A percentile compares a stretch with the other conserved stretches of the same genome.
Conservation (phyloP, 306 rosid genomes). For the Pterocarpus macrocarpus region DNA sequence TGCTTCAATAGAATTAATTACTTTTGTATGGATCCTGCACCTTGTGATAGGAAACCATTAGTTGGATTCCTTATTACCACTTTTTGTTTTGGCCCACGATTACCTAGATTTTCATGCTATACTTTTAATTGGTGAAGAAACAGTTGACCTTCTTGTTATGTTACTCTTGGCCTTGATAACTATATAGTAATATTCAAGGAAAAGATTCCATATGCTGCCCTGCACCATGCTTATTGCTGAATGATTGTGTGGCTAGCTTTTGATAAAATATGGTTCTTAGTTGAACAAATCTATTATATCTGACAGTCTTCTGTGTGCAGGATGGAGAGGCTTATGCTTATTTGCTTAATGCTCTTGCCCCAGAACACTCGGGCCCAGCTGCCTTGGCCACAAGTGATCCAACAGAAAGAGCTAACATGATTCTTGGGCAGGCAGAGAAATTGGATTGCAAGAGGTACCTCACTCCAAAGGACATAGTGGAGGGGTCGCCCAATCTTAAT, state of each 20-base stretch:
- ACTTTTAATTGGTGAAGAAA: conserved; percentile 33
- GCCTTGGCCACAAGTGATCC: conserved; percentile 73
- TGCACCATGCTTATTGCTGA: conserved; percentile 36
- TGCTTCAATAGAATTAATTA: conserved; percentile 22
- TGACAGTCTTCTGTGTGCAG: conserved; percentile 62
- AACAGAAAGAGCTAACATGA: conserved; percentile 83
- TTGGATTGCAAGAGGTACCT: conserved; percentile 95
- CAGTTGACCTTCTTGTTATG: conserved; percentile 26
- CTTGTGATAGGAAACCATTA: conserved; percentile 12
- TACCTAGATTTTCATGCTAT: conserved; percentile 17
- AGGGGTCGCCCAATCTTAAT: conserved; percentile 98
- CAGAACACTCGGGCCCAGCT: conserved; percentile 82
- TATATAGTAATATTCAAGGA: conserved; percentile 30
- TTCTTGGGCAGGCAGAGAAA: conserved; percentile 96
- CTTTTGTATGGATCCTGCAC: neutral
- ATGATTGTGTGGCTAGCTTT: conserved; percentile 19
- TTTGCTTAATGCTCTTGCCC: conserved; percentile 96
- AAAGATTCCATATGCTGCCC: conserved; percentile 18
- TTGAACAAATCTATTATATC: conserved; percentile 17
- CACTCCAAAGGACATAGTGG: conserved; percentile 90
- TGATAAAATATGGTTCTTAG: conserved; percentile 26
- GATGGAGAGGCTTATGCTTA: conserved; percentile 97
- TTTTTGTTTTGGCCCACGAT: conserved; percentile 4
- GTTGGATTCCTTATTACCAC: conserved; percentile 19
- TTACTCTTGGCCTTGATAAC: conserved; percentile 36